Evolutionary conservation across 768 basidiomycete genomes (phyloP).

Genomic region (Fomitopsis serialis): DNA sequence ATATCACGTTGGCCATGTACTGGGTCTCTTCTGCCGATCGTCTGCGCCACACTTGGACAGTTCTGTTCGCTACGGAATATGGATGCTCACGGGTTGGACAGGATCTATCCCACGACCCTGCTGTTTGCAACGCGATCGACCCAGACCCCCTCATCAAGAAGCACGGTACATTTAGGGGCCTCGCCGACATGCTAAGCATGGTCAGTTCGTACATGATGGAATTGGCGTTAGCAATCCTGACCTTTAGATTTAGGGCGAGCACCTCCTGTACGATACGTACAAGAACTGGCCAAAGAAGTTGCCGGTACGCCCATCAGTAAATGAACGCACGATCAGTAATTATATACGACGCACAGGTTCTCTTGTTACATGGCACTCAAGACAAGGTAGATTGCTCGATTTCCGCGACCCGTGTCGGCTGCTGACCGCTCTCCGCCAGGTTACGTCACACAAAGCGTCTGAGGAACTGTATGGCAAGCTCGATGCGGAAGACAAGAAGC

Average conservation of each 20-base stretch:
- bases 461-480: conserved; percentile 50
- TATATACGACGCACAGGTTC: conserved; percentile 1
- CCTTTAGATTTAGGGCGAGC: conserved; percentile 48
- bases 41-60: too few relatives aligned
- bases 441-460: conserved; percentile 39
- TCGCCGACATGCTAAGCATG: conserved; percentile 21
- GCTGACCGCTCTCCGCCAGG: background rate
- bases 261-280: conserved; percentile 40
- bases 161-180: conserved; percentile 35
- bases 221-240: background rate
- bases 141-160: conserved; percentile 56
- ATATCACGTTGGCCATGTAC: too few relatives aligned
- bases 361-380: conserved; percentile 9
- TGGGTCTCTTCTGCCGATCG: too few relatives aligned
- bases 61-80: too few relatives aligned
- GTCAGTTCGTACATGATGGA: conserved; percentile 8
- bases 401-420: background rate
- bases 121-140: conserved; percentile 36
- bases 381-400: conserved; percentile 6
- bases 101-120: conserved; percentile 59
- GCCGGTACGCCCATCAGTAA: conserved; percentile 41
- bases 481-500: conserved; percentile 27
- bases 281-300: conserved; percentile 60
- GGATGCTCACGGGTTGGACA: conserved; percentile 17
- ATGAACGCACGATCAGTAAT: background rate